Percentiles rank a stretch among this genome's conserved stretches.
phyloP scores from a whole-genome alignment of 441 rosid genomes.

The Corymbia calophylla region DNA sequence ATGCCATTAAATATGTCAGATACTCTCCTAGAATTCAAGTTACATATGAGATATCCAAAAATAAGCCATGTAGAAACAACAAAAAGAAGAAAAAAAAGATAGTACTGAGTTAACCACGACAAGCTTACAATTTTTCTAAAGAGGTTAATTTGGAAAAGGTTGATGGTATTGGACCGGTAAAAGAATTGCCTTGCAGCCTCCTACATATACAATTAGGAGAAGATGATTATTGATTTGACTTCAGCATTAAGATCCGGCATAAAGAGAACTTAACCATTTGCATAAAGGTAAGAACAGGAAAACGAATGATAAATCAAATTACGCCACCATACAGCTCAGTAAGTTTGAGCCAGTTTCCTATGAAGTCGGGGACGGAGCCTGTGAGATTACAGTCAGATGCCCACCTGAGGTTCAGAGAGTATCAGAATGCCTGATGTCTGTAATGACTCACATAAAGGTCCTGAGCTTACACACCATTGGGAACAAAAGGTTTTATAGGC shows the following conservation, averaged over 20 bases:
- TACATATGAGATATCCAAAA: neutral
- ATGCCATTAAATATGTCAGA: neutral
- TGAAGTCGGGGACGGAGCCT: constrained; percentile 24
- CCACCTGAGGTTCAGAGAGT: constrained; percentile 8
- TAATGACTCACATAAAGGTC: neutral
- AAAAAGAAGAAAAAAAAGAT: neutral
- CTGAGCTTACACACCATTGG: neutral
- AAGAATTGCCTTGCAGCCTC: neutral
- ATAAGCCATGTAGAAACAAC: neutral
- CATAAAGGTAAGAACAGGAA: neutral
- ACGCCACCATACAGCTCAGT: neutral
- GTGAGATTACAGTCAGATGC: constrained; percentile 15
- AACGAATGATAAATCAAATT: neutral
- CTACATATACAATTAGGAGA: neutral
- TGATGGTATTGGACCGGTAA: neutral
- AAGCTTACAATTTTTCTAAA: neutral
- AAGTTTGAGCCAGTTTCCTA: constrained; percentile 27
- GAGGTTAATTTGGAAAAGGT: neutral
- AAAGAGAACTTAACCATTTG: neutral
- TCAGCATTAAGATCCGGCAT: neutral
- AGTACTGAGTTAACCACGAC: neutral
- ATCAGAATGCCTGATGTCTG: neutral
- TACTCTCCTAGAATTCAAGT: neutral
- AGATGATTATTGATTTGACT: neutral
- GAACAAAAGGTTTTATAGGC: neutral